phyloP scores from a whole-genome alignment of 1,284 basidiomycete species.

The Ceratobasidium sp. region DNA sequence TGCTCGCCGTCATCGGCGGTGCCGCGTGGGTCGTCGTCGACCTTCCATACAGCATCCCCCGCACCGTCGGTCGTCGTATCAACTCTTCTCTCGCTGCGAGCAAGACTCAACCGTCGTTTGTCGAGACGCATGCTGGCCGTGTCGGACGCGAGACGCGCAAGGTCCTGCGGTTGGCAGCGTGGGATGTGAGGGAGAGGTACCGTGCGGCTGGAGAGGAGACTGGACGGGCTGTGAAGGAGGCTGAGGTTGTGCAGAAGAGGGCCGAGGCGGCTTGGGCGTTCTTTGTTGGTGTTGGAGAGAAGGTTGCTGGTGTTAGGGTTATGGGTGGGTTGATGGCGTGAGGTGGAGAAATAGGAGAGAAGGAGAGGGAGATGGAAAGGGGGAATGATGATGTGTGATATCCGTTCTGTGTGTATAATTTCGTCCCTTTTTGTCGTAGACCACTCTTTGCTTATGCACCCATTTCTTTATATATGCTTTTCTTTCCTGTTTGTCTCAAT shows the following conservation, averaged over 20 bases:
- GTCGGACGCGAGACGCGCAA: conserved; percentile 92
- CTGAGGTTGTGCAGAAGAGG: conserved; percentile 80
- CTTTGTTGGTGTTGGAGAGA: conserved; percentile 73
- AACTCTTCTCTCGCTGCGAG: conserved; percentile 67
- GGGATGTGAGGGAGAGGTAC: conserved; percentile 92
- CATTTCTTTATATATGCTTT: conserved; percentile 4
- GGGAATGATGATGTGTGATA: not conserved
- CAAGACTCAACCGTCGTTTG: conserved; percentile 63
- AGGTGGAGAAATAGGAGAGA: not conserved
- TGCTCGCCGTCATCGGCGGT: conserved; percentile 80
- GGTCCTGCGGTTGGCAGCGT: conserved; percentile 91
- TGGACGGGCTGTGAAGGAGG: conserved; percentile 79
- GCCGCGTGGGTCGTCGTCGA: conserved; percentile 90
- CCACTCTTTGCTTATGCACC: conserved; percentile 13
- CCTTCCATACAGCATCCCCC: conserved; percentile 91
- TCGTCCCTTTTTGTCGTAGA: not conserved
- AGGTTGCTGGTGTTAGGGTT: conserved; percentile 67
- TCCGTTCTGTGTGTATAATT: conserved; percentile 39
- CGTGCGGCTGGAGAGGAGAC: conserved; percentile 83
- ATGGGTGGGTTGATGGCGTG: conserved; percentile 38
- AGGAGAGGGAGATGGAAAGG: not conserved
- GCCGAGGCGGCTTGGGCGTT: conserved; percentile 80
- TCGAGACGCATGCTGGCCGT: conserved; percentile 78
- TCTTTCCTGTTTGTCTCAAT: conserved; percentile 14
- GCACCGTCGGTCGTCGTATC: conserved; percentile 87